Base-by-base conservation (phyloP, 169 alveolate genomes). In the Plasmodium malariae region DNA sequence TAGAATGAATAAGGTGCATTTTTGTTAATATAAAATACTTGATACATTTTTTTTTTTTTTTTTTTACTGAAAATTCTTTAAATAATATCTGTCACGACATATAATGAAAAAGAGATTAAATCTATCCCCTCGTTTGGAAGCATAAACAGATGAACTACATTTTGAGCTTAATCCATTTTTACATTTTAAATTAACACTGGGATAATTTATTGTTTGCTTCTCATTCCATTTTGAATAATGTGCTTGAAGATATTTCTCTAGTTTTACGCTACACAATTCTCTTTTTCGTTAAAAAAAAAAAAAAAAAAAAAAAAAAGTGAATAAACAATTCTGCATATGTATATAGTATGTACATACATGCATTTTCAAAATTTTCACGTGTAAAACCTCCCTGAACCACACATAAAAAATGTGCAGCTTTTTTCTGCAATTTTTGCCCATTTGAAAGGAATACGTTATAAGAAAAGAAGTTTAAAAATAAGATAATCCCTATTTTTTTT, bases 31-130 rank as follows among this genome's bases (percentile, higher is more conserved):
- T n/a, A n/a, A n/a, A n/a, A n/a, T n/a, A n/a, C n/a, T n/a, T n/a
- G n/a, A n/a, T n/a, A n/a, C n/a, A n/a, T n/a, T n/a, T n/a, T n/a
- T 62, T 49, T 34, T 48, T 34, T 62, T 78, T 62, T 60, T 36
- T 59, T 65, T 21, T 65, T 80, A 80, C 90, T 80, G 80, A 45
- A 80, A 80, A 65, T 80, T 80, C 6, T 80, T 80, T 45, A 80
- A 49, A 80, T 80, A 80, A 43, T 54, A 40, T 80, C 90, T 80
- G 30, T 80, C 90, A 57, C 90, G 67, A 54, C 90, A 80, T 49
- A 80, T 36, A 19, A 80, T 34, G 2, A 80, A 59, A 60, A 45
- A 55, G 24, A 80, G 65, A 28, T 80, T 65, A 65, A 65, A 65
- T 32, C 30, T 80, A 17, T 71, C 71, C 32, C 36, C 85, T 17